phyloP scores from a whole-genome alignment of 225 moss, liverwort and hornwort genomes.

The Neckera pumila region DNA sequence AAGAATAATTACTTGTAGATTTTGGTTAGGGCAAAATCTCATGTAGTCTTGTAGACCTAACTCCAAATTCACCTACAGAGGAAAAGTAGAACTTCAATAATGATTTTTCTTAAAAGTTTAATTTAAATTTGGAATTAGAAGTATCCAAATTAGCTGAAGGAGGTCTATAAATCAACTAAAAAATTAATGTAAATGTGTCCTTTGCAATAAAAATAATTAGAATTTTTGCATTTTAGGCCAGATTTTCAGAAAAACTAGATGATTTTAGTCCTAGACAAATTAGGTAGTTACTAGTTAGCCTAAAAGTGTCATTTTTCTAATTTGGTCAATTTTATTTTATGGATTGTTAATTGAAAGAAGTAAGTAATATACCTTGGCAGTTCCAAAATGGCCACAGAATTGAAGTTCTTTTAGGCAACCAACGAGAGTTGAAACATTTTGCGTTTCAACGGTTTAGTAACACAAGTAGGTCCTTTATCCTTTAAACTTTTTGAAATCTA shows the following conservation, averaged over 20 bases:
- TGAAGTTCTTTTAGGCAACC: neutral
- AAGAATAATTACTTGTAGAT: neutral
- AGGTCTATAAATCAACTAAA: neutral
- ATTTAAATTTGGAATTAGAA: neutral
- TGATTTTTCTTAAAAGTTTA: too few species aligned
- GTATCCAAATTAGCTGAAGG: rapidly evolving
- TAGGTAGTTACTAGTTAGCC: neutral
- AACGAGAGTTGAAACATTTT: neutral
- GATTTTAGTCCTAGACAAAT: neutral
- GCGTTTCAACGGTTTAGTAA: rapidly evolving
- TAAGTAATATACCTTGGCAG: neutral
- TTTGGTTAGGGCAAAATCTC: too few species aligned
- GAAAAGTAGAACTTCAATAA: neutral
- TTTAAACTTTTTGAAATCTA: neutral
- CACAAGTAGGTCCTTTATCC: rapidly evolving
- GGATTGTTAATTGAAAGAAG: rapidly evolving
- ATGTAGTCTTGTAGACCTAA: neutral
- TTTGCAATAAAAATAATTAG: rapidly evolving
- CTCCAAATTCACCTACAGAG: rapidly evolving
- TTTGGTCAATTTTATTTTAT: neutral
- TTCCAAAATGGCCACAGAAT: neutral
- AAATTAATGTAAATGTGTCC: neutral
- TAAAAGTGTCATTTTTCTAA: neutral
- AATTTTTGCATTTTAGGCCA: neutral
- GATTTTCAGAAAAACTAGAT: neutral